Conservation (phyloP, 805 yeast species). For the Scheffersomyces coipomensis region DNA sequence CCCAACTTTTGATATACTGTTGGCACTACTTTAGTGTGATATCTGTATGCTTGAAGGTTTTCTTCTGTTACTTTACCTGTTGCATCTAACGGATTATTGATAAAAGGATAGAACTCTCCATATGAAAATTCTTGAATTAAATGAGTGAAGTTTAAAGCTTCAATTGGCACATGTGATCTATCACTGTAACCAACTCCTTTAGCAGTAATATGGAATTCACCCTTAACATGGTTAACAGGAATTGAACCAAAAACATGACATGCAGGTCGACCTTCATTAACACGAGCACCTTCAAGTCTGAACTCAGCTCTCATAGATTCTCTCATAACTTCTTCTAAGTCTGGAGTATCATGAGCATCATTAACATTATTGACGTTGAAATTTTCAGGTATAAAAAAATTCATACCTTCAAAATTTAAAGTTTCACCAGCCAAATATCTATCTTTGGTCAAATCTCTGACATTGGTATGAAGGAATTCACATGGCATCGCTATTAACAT, state of each 20-base stretch:
- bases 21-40: constrained; percentile 79
- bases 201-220: constrained; percentile 82
- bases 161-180: constrained; percentile 44
- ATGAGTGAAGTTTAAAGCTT: constrained; percentile 76
- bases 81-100: constrained; percentile 84
- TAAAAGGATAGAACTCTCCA: constrained; percentile 85
- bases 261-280: constrained; percentile 63
- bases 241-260: constrained; percentile 82
- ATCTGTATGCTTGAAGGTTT: constrained; percentile 53
- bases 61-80: constrained; percentile 59
- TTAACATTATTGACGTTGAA: constrained; percentile 46
- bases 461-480: constrained; percentile 68
- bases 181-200: constrained; percentile 65
- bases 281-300: constrained; percentile 38
- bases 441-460: constrained; percentile 76
- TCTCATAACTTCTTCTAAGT: constrained; percentile 62
- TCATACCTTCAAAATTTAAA: constrained; percentile 65
- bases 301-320: constrained; percentile 69
- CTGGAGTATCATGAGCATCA: constrained; percentile 53
- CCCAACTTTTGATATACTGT: constrained; percentile 75
- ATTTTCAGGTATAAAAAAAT: constrained; percentile 53
- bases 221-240: constrained; percentile 82
- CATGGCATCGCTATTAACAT: constrained; percentile 85
- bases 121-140: constrained; percentile 82
- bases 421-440: constrained; percentile 74